A percentile compares a stretch with the other conserved stretches of the same genome.
Evolutionary conservation across 257 asterid species (phyloP).

Genomic region (Verbena officinalis): DNA sequence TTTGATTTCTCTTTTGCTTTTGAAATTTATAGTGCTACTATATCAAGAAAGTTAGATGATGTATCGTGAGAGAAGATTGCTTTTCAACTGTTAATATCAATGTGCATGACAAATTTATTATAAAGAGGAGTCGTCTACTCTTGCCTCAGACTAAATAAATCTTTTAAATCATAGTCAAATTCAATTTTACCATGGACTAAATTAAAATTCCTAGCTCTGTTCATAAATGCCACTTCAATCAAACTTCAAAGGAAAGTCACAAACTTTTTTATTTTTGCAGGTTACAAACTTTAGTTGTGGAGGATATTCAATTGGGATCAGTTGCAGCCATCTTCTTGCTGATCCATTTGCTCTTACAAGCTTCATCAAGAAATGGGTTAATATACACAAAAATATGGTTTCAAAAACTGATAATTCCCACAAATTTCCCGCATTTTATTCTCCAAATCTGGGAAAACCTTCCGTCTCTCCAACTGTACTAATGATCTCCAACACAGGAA

Average conservation of each 20-base stretch:
- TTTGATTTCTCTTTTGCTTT: too few relatives aligned
- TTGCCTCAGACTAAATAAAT: too few relatives aligned
- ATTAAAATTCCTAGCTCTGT: too few relatives aligned
- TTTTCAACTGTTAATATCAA: too few relatives aligned
- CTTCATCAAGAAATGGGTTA: conserved; percentile 59
- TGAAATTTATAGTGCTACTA: too few relatives aligned
- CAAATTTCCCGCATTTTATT: conserved; percentile 51
- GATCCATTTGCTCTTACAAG: conserved; percentile 56
- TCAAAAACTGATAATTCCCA: conserved; percentile 25
- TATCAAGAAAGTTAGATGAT: too few relatives aligned
- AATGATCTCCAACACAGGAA: conserved; percentile 27
- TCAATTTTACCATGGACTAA: too few relatives aligned
- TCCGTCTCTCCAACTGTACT: conserved; percentile 30
- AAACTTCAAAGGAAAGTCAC: not conserved
- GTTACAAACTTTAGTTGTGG: conserved; percentile 75
- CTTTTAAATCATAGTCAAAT: too few relatives aligned
- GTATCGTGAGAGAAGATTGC: too few relatives aligned
- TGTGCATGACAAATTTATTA: too few relatives aligned
- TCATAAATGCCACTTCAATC: not conserved
- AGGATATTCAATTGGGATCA: conserved; percentile 74
- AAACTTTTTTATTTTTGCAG: conserved; percentile 32
- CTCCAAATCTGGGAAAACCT: conserved; percentile 36
- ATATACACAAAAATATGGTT: conserved; percentile 37
- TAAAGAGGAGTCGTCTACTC: too few relatives aligned
- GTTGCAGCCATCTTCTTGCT: conserved; percentile 58